Conservation (phyloP, 2,329 filamentous ascomycete species). For the Epichloe uncinata region DNA sequence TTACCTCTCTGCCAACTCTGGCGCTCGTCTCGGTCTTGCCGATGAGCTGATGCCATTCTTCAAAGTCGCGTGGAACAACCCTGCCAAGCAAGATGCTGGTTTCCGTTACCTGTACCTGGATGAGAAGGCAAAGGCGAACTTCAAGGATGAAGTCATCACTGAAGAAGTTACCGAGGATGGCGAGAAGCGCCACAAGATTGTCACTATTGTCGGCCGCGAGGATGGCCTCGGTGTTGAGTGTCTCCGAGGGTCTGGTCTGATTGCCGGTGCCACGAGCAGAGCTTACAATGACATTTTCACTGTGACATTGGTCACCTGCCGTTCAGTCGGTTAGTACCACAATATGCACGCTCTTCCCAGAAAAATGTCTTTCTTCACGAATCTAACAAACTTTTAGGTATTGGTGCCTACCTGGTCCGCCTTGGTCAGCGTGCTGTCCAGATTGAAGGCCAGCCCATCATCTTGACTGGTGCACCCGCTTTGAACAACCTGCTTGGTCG, state of each 20-base stretch:
- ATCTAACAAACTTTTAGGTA: slow-evolving; percentile 38
- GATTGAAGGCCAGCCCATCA: slow-evolving; percentile 97
- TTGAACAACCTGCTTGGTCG: slow-evolving; percentile 97
- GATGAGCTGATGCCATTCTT: slow-evolving; percentile 96
- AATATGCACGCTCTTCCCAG: background rate
- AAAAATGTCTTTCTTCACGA: background rate
- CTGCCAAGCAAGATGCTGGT: slow-evolving; percentile 64
- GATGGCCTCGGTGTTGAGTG: slow-evolving; percentile 97
- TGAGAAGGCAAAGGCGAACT: slow-evolving; percentile 71
- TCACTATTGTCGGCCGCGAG: slow-evolving; percentile 83
- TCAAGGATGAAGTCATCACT: slow-evolving; percentile 63
- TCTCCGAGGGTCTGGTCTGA: slow-evolving; percentile 90
- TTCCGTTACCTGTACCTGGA: slow-evolving; percentile 97
- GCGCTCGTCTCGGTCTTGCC: slow-evolving; percentile 91
- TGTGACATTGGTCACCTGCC: slow-evolving; percentile 90
- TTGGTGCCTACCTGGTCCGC: slow-evolving; percentile 96
- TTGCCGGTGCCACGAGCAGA: slow-evolving; percentile 90
- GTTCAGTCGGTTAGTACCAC: slow-evolving; percentile 68
- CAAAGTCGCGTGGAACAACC: slow-evolving; percentile 91
- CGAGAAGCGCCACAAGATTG: slow-evolving; percentile 86
- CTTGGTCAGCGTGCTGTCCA: slow-evolving; percentile 97
- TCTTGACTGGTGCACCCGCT: slow-evolving; percentile 90
- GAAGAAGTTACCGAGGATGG: slow-evolving; percentile 77
- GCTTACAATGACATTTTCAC: slow-evolving; percentile 99
- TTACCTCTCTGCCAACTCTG: slow-evolving; percentile 97